Evolutionary conservation across 768 basidiomycete genomes (phyloP).

Genomic region (Cystofilobasidium capitatum): DNA sequence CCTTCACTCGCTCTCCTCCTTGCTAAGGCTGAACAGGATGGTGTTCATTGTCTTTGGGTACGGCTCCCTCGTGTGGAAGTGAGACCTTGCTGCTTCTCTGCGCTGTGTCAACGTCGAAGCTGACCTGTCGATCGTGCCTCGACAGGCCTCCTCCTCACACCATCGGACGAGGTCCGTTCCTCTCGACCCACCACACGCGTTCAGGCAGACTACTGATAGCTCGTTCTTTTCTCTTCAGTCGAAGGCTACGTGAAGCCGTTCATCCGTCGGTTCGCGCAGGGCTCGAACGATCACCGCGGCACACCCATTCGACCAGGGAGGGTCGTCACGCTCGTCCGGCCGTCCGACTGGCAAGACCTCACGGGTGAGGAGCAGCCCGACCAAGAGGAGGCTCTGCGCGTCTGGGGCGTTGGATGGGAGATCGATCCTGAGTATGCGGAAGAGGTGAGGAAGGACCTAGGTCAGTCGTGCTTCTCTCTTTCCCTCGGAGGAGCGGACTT

Average conservation of each 20-base stretch:
- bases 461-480: constrained; percentile 42
- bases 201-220: neutral
- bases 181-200: neutral
- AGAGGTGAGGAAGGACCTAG: constrained; percentile 75
- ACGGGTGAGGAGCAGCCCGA: constrained; percentile 48
- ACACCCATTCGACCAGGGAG: constrained; percentile 51
- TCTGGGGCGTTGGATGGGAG: constrained; percentile 86
- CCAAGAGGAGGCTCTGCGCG: constrained; percentile 46
- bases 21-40: too few species aligned
- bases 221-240: neutral
- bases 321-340: constrained; percentile 81
- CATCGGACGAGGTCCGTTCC: neutral
- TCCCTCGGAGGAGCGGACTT: too few species aligned
- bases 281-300: constrained; percentile 19
- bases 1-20: too few species aligned
- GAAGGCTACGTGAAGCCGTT: constrained; percentile 20
- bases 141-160: constrained; percentile 18
- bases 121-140: neutral
- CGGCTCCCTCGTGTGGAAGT: constrained; percentile 19
- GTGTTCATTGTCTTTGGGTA: constrained; percentile 8
- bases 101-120: neutral
- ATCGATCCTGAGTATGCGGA: constrained; percentile 67
- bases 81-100: neutral
- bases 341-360: constrained; percentile 74
- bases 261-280: constrained; percentile 16